A percentile compares a stretch with the other conserved stretches of the same genome.
These are phyloP conservation scores for Nepenthes gracilis DNA, from an alignment of 148 eudicot species.

Conservation along the genomic window DNA sequence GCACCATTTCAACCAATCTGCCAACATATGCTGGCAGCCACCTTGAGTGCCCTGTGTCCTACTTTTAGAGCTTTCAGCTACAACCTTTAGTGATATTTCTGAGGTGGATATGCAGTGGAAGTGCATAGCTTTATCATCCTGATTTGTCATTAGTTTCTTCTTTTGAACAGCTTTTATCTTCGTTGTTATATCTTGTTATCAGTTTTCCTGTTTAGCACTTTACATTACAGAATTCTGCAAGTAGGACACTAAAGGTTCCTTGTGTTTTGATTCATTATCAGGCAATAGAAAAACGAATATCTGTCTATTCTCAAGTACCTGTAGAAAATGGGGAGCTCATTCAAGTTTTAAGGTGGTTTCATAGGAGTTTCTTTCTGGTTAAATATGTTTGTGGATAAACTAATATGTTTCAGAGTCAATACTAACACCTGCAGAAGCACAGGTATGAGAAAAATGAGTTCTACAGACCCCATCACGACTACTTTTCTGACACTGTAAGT, in stretches of 20 bases:
- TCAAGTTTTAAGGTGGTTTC: conserved; percentile 71
- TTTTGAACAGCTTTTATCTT: too few species aligned
- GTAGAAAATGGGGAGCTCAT: conserved; percentile 91
- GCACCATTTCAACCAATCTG: too few species aligned
- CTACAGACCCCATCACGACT: conserved; percentile 92
- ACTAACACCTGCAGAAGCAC: conserved; percentile 59
- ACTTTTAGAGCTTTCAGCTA: too few species aligned
- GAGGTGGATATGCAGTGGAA: too few species aligned
- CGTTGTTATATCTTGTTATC: too few species aligned
- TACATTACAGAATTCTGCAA: not conserved
- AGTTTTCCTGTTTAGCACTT: too few species aligned
- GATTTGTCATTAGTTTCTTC: too few species aligned
- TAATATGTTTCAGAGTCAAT: conserved; percentile 20
- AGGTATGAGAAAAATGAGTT: conserved; percentile 83
- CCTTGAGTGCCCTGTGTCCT: too few species aligned
- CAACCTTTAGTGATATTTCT: too few species aligned
- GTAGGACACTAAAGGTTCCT: not conserved
- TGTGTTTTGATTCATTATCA: conserved; percentile 15
- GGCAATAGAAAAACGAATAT: conserved; percentile 92
- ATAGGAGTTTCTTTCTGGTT: not conserved
- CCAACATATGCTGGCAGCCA: too few species aligned
- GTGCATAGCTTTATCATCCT: too few species aligned
- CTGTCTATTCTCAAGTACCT: conserved; percentile 89
- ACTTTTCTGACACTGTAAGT: conserved; percentile 79
- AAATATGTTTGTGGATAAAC: conserved; percentile 4